Percentiles rank a stretch among this genome's conserved stretches.
phyloP scores from a whole-genome alignment of 2,329 filamentous ascomycete species.

The Geosmithia morbida region DNA sequence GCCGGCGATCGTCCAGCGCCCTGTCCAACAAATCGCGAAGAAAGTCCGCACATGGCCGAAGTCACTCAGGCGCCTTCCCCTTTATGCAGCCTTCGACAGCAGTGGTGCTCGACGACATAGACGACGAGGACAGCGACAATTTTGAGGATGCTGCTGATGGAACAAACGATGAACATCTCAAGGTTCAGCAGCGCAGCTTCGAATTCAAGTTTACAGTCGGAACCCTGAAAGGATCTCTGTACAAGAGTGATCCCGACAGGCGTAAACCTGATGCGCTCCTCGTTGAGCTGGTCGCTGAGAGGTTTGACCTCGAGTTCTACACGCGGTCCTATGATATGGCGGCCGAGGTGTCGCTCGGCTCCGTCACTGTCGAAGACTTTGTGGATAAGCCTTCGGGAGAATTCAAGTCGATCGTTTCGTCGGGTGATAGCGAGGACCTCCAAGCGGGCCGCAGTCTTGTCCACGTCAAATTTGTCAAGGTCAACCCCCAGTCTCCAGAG shows the following conservation, averaged over 20 bases:
- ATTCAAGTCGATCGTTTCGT: constrained; percentile 96
- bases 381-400: constrained; percentile 79
- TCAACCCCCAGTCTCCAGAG: constrained; percentile 83
- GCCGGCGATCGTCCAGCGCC: constrained; percentile 30
- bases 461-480: constrained; percentile 75
- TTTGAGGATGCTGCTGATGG: constrained; percentile 55
- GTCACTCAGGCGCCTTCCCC: constrained; percentile 58
- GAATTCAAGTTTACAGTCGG: constrained; percentile 96
- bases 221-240: constrained; percentile 83
- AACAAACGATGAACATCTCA: constrained; percentile 38
- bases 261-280: constrained; percentile 65
- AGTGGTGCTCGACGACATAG: constrained; percentile 66
- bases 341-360: constrained; percentile 77
- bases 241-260: constrained; percentile 68
- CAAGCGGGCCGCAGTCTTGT: constrained; percentile 70
- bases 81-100: constrained; percentile 60
- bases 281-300: constrained; percentile 81
- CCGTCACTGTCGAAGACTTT: constrained; percentile 83
- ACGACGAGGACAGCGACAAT: constrained; percentile 45
- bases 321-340: constrained; percentile 85
- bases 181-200: constrained; percentile 79
- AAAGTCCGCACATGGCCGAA: constrained; percentile 30
- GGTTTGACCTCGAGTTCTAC: constrained; percentile 78
- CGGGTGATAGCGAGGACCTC: constrained; percentile 56
- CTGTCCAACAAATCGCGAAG: constrained; percentile 29